phyloP scores from a whole-genome alignment of 2,329 filamentous ascomycete genomes.

The Fusarium acutatum region DNA sequence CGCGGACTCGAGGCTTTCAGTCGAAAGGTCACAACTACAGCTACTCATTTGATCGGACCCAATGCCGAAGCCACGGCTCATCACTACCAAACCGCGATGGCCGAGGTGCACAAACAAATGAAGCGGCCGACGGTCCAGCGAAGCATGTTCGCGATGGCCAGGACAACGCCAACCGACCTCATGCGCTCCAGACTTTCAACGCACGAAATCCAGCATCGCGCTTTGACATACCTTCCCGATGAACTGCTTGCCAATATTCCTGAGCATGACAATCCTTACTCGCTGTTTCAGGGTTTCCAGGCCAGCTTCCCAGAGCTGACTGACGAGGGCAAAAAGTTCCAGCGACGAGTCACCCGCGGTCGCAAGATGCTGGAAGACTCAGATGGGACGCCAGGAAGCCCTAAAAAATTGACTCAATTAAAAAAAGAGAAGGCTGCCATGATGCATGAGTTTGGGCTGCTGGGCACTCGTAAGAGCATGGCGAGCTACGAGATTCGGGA shows the following conservation, averaged over 20 bases:
- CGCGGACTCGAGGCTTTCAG: conserved; percentile 92
- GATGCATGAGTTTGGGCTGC: conserved; percentile 88
- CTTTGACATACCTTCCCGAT: conserved; percentile 86
- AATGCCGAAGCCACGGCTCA: conserved; percentile 60
- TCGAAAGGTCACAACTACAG: conserved; percentile 93
- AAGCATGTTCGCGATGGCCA: conserved; percentile 89
- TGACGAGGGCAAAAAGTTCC: conserved; percentile 76
- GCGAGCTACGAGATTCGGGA: conserved; percentile 94
- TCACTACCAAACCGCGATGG: conserved; percentile 89
- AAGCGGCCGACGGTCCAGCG: conserved; percentile 85
- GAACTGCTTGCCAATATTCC: conserved; percentile 91
- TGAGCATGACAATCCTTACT: conserved; percentile 85
- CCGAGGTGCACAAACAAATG: conserved; percentile 88
- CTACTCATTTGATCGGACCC: conserved; percentile 85
- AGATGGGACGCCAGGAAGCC: conserved; percentile 62
- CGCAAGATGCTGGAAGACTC: conserved; percentile 79
- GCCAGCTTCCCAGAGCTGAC: conserved; percentile 79
- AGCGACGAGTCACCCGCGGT: conserved; percentile 75
- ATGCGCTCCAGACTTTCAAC: conserved; percentile 92
- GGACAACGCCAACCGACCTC: conserved; percentile 91
- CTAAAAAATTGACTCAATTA: conserved; percentile 75
- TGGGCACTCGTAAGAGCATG: conserved; percentile 95
- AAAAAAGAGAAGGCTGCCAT: conserved; percentile 82
- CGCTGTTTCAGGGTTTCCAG: conserved; percentile 95
- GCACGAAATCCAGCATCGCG: conserved; percentile 92